These are phyloP conservation scores for Casuarina cunninghamiana DNA, from an alignment of 306 rosid genomes.

Conservation along the genomic window DNA sequence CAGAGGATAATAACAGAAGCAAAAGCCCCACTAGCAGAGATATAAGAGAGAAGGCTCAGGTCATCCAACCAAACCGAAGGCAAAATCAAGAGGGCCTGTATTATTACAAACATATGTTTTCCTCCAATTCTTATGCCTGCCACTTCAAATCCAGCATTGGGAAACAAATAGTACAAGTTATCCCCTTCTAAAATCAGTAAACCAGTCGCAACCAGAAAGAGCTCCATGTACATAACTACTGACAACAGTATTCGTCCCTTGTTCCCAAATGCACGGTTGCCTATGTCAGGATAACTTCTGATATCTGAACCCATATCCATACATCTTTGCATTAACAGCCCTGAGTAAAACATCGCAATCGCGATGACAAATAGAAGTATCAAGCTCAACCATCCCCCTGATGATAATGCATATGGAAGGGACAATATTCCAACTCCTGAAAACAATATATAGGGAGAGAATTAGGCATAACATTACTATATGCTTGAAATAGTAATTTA, in stretches of 20 bases:
- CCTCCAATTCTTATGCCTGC: no score
- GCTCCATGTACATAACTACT: constrained; percentile 5
- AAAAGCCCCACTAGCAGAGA: constrained; percentile 80
- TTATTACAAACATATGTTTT: no score
- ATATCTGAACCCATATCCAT: constrained; percentile 47
- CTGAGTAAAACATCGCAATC: constrained; percentile 27
- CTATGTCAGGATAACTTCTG: constrained; percentile 46
- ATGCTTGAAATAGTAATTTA: no score
- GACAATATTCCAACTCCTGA: not conserved
- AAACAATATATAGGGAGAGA: no score
- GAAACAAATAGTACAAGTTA: no score
- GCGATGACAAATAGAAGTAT: constrained; percentile 36
- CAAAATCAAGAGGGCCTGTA: no score
- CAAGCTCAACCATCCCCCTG: constrained; percentile 36
- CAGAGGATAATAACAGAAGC: constrained; percentile 43
- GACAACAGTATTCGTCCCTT: constrained; percentile 35
- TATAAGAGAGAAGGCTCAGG: constrained; percentile 61
- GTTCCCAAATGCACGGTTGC: constrained; percentile 48
- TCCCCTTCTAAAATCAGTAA: no score
- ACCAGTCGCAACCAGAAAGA: no score
- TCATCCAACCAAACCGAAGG: no score
- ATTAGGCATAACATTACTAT: no score
- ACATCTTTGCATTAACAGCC: constrained; percentile 27
- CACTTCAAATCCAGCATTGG: no score
- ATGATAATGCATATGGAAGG: no score